Conservation (phyloP, 768 basidiomycete genomes). For the Galerina marginata region DNA sequence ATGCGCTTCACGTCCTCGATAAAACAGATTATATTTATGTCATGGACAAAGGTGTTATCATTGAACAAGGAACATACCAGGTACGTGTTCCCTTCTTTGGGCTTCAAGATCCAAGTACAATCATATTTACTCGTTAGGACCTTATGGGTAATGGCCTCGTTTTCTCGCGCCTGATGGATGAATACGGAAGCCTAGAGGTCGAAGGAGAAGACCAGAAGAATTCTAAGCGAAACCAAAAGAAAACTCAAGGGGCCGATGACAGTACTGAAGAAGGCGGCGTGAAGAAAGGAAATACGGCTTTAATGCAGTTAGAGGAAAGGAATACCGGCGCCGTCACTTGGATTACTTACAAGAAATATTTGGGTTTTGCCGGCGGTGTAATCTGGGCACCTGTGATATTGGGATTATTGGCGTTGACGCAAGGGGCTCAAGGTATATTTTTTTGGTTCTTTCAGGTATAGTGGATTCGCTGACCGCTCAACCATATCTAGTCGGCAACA, state of each 20-base stretch:
- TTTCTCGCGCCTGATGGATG: conserved; percentile 59
- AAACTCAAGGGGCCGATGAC: conserved; percentile 6
- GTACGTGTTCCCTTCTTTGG: conserved; percentile 33
- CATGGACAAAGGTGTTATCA: conserved; percentile 62
- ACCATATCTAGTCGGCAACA: conserved; percentile 57
- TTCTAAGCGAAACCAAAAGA: conserved; percentile 15
- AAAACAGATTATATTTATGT: conserved; percentile 70
- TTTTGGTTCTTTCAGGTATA: neutral
- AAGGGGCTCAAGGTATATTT: conserved; percentile 54
- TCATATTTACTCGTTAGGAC: conserved; percentile 35
- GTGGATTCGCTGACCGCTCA: conserved; percentile 39
- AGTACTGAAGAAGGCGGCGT: conserved; percentile 17
- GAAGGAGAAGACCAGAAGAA: conserved; percentile 14
- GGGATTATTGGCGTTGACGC: conserved; percentile 47
- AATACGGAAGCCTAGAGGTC: conserved; percentile 52
- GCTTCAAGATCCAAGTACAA: neutral
- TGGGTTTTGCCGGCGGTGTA: conserved; percentile 52
- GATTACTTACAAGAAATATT: conserved; percentile 54
- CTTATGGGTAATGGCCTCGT: conserved; percentile 47
- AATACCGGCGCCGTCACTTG: conserved; percentile 58
- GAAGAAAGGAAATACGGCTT: conserved; percentile 32
- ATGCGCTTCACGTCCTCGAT: conserved; percentile 61
- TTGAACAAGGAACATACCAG: conserved; percentile 66
- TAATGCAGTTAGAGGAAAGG: conserved; percentile 66
- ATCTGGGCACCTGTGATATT: conserved; percentile 53